Evolutionary conservation across 768 basidiomycete genomes (phyloP).

Genomic region (Termitomyces sp.): DNA sequence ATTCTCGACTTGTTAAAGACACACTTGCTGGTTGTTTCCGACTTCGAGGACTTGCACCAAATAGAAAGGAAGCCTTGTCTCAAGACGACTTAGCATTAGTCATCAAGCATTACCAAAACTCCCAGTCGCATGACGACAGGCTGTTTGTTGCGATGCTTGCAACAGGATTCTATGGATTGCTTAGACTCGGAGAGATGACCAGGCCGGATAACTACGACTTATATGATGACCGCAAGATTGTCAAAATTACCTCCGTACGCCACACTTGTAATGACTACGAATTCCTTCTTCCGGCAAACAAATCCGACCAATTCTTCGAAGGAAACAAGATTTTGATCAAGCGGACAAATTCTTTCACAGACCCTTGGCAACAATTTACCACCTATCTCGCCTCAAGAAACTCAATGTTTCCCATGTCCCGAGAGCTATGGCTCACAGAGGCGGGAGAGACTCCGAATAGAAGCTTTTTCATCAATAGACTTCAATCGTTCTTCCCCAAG

Average conservation of each 20-base stretch:
- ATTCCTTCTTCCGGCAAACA: conserved; percentile 11
- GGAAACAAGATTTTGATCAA: no score
- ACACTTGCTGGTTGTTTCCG: no score
- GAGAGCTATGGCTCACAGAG: no score
- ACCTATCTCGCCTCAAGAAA: no score
- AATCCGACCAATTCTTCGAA: conserved; percentile 14
- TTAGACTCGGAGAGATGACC: conserved; percentile 22
- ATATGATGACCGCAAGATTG: background rate
- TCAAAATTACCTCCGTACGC: background rate
- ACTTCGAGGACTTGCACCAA: background rate
- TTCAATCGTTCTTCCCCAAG: no score
- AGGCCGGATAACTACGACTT: conserved; percentile 10
- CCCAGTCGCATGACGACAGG: conserved; percentile 3
- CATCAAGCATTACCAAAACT: background rate
- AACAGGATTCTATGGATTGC: conserved; percentile 20
- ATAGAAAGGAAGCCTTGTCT: background rate
- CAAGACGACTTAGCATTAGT: background rate
- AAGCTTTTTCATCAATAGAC: no score
- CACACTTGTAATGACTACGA: background rate
- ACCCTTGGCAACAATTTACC: no score
- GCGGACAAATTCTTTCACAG: no score
- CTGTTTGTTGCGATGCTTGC: conserved; percentile 7
- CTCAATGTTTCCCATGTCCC: no score
- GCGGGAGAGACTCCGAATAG: no score
- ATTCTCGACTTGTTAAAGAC: no score